phyloP scores from a whole-genome alignment of 768 basidiomycete species.

The Russula sp. region DNA sequence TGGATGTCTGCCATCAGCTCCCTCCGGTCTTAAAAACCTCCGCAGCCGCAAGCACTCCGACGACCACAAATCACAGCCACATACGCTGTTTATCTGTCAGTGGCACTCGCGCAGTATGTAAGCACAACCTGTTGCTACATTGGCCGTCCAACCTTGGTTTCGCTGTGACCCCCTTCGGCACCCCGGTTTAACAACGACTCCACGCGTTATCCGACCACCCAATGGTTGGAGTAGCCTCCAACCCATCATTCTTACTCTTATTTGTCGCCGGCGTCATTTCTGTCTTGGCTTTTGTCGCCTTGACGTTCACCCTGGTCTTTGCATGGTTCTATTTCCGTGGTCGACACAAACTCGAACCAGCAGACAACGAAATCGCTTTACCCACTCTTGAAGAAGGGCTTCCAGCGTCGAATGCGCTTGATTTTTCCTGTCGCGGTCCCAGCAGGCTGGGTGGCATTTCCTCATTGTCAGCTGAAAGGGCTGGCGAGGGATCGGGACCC shows the following conservation, averaged over 20 bases:
- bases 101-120: neutral
- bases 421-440: constrained; percentile 9
- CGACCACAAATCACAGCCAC: constrained; percentile 4
- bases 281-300: neutral
- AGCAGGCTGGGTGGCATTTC: constrained; percentile 12
- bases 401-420: neutral
- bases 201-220: neutral
- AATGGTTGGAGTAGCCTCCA: neutral
- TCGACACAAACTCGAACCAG: neutral
- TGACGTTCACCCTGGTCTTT: neutral
- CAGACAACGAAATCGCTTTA: neutral
- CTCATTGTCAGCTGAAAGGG: neutral
- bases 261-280: constrained; percentile 6
- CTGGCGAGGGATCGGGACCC: neutral
- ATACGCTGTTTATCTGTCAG: neutral
- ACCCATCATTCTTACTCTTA: constrained; percentile 6
- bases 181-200: constrained; percentile 3
- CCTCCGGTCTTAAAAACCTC: neutral
- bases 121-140: neutral
- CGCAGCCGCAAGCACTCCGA: neutral
- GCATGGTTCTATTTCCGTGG: neutral
- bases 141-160: neutral
- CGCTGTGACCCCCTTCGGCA: neutral
- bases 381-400: constrained; percentile 13
- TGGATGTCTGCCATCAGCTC: neutral